phyloP scores from a whole-genome alignment of 805 yeast genomes.

The Starmerella apicola region DNA sequence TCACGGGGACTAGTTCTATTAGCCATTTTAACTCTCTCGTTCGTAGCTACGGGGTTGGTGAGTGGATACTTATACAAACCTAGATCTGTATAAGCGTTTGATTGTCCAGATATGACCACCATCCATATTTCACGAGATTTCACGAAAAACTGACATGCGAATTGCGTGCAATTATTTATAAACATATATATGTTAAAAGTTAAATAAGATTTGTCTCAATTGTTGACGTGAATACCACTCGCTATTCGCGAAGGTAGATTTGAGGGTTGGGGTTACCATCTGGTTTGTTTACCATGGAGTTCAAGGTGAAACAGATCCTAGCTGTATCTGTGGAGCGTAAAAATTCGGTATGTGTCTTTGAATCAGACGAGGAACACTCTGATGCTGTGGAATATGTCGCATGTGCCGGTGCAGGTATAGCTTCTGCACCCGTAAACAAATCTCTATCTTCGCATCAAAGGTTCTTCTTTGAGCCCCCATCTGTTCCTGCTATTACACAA shows the following conservation, averaged over 20 bases:
- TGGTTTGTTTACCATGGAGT: conserved; percentile 6
- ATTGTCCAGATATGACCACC: too few species aligned
- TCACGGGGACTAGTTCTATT: conserved; percentile 13
- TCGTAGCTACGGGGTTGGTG: conserved; percentile 19
- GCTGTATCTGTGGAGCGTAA: background rate
- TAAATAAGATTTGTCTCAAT: too few species aligned
- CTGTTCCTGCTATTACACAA: too few species aligned
- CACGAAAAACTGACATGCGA: too few species aligned
- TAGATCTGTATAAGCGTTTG: too few species aligned
- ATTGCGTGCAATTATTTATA: too few species aligned
- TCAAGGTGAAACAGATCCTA: conserved; percentile 1
- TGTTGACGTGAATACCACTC: too few species aligned
- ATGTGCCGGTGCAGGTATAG: conserved; percentile 17
- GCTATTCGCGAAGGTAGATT: too few species aligned
- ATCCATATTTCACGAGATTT: too few species aligned
- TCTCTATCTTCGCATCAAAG: too few species aligned
- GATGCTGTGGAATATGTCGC: conserved; percentile 1
- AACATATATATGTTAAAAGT: too few species aligned
- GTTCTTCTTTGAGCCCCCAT: conserved; percentile 6
- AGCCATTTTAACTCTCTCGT: conserved; percentile 11
- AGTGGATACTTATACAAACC: conserved; percentile 9
- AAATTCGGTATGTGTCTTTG: background rate
- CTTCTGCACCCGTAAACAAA: background rate
- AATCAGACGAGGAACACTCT: background rate
- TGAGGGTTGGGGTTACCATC: too few species aligned